Evolutionary conservation across 108 stramenopile species (phyloP).

Genomic region (Phaeodactylum tricornutum): DNA sequence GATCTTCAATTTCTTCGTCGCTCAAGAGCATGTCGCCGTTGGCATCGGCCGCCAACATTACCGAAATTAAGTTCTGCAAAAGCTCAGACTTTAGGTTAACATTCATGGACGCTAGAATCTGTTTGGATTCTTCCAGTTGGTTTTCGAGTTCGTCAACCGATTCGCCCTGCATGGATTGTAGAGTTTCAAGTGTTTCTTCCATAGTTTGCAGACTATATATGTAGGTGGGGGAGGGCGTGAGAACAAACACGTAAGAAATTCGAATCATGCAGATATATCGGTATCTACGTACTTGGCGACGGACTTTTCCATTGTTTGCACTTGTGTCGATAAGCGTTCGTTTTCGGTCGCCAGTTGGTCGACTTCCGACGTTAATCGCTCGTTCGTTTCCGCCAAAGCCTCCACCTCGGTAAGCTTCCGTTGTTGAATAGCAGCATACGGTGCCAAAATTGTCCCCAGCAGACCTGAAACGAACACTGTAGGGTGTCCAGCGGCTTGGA

Average conservation of each 20-base stretch:
- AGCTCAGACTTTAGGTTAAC: slow-evolving; percentile 14
- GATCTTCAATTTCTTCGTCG: slow-evolving; percentile 29
- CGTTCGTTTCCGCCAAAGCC: slow-evolving; percentile 27
- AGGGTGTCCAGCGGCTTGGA: slow-evolving; percentile 1
- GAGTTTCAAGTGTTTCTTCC: slow-evolving; percentile 18
- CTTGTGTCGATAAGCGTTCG: slow-evolving; percentile 10
- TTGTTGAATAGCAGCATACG: slow-evolving; percentile 32
- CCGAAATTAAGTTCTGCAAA: slow-evolving; percentile 20
- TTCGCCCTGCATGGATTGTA: slow-evolving; percentile 11
- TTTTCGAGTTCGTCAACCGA: slow-evolving; percentile 26
- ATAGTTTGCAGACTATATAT: slow-evolving; percentile 15
- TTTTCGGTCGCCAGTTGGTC: slow-evolving; percentile 23
- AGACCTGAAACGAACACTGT: slow-evolving; percentile 16
- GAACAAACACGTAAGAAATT: slow-evolving; percentile 1
- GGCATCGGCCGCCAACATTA: slow-evolving; percentile 15
- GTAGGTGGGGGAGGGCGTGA: neutral
- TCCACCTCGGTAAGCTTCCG: slow-evolving; percentile 26
- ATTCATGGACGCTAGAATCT: slow-evolving; percentile 20
- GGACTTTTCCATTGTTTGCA: slow-evolving; percentile 13
- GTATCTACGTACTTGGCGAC: slow-evolving; percentile 15
- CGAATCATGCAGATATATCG: neutral
- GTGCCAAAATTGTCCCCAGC: slow-evolving; percentile 16
- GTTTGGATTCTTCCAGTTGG: slow-evolving; percentile 19
- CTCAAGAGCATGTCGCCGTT: slow-evolving; percentile 25
- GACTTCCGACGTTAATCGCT: slow-evolving; percentile 23